Conservation (phyloP, 768 basidiomycete species). For the Collybia nuda region DNA sequence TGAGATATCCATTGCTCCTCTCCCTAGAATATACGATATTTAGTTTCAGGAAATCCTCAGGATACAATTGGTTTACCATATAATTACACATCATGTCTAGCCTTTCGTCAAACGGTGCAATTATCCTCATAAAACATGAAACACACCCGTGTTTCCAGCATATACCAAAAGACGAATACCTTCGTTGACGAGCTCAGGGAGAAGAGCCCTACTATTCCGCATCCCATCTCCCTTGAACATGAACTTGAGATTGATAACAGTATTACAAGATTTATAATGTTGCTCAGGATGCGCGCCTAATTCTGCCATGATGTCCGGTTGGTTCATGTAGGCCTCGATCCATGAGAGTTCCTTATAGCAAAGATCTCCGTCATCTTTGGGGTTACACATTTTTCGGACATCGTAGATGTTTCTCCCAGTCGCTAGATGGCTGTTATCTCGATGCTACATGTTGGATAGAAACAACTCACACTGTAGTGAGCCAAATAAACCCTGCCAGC, state of each 20-base stretch:
- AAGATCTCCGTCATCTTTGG: constrained; percentile 61
- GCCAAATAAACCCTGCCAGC: constrained; percentile 69
- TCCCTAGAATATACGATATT: constrained; percentile 40
- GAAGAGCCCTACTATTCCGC: constrained; percentile 75
- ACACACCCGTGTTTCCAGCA: constrained; percentile 81
- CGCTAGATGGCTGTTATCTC: too few species aligned
- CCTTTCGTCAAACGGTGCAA: constrained; percentile 14
- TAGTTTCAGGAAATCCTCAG: not conserved
- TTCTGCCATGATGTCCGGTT: constrained; percentile 70
- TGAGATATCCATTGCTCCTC: constrained; percentile 74
- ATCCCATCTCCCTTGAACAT: constrained; percentile 80
- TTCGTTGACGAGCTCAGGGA: constrained; percentile 79
- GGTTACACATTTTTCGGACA: constrained; percentile 75
- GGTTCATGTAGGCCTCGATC: constrained; percentile 90
- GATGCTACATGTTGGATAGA: not conserved
- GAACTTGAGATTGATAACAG: constrained; percentile 81
- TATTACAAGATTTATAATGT: constrained; percentile 70
- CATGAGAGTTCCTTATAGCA: constrained; percentile 83
- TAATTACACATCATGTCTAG: constrained; percentile 88
- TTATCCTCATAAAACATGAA: not conserved
- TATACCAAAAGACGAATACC: constrained; percentile 88
- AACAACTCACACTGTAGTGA: constrained; percentile 64
- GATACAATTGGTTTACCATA: constrained; percentile 36
- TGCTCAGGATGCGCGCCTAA: constrained; percentile 66
- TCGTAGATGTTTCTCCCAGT: constrained; percentile 88